Evolutionary conservation across 371 early-diverging fungal species (phyloP).

Genomic region (Coemansia linderi): DNA sequence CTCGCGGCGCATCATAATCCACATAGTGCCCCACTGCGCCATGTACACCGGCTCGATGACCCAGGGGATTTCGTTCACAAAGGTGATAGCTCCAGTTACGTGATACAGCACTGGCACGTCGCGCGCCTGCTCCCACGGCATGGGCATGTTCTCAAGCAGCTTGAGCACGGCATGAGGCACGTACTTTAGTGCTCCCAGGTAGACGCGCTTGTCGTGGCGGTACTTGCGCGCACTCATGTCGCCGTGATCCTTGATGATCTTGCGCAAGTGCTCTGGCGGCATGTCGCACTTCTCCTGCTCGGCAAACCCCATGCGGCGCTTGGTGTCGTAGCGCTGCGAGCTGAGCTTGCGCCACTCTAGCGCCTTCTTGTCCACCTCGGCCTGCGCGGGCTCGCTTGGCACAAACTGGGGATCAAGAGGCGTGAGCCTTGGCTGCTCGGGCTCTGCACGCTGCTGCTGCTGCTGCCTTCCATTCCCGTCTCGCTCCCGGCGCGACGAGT

Average conservation of each 20-base stretch:
- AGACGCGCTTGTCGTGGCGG: conserved; percentile 94
- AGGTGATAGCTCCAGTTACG: conserved; percentile 97
- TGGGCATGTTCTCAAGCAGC: conserved; percentile 98
- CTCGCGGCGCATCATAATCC: conserved; percentile 99
- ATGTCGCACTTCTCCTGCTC: conserved; percentile 81
- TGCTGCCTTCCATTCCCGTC: neutral
- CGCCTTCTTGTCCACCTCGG: conserved; percentile 75
- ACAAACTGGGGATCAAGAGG: conserved; percentile 43
- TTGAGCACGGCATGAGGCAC: conserved; percentile 98
- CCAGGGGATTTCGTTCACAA: conserved; percentile 95
- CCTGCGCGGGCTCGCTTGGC: conserved; percentile 53
- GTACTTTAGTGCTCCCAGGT: conserved; percentile 96
- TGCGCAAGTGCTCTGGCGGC: conserved; percentile 97
- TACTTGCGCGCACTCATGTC: conserved; percentile 98
- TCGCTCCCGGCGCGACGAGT: conserved; percentile 6
- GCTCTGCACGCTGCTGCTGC: neutral
- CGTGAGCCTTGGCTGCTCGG: conserved; percentile 6
- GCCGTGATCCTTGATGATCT: conserved; percentile 96
- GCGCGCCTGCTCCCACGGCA: conserved; percentile 99
- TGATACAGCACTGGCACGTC: conserved; percentile 98
- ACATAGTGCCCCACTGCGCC: conserved; percentile 98
- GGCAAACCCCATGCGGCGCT: conserved; percentile 84
- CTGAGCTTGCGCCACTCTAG: conserved; percentile 91
- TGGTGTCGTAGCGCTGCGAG: conserved; percentile 88
- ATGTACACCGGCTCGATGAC: conserved; percentile 95